Evolutionary conservation across 106 monocot genomes (phyloP).

Genomic region (Acorus gramineus): DNA sequence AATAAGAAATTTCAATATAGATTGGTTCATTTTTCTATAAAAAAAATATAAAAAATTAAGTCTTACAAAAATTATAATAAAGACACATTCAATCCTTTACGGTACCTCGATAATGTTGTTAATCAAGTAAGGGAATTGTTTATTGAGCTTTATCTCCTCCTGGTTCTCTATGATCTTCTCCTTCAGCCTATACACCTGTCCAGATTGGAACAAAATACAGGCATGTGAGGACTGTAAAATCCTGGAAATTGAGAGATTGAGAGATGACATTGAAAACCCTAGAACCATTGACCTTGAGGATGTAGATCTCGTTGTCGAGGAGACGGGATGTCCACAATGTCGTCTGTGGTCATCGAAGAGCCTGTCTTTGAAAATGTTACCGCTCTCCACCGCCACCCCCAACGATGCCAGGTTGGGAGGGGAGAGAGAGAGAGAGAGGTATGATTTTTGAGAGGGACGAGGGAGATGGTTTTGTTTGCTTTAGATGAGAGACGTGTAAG

Average conservation of each 20-base stretch:
- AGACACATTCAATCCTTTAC: neutral
- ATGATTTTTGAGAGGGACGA: no score
- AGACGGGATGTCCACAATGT: constrained; percentile 65
- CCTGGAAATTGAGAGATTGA: neutral
- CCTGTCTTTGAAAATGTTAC: constrained; percentile 42
- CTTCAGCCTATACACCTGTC: constrained; percentile 54
- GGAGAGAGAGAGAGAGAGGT: neutral
- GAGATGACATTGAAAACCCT: neutral
- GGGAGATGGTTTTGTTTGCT: neutral
- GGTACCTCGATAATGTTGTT: constrained; percentile 88
- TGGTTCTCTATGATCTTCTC: constrained; percentile 91
- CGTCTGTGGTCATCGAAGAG: constrained; percentile 72
- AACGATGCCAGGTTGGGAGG: constrained; percentile 8
- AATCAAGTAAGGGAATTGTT: constrained; percentile 84
- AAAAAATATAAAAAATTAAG: no score
- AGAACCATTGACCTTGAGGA: constrained; percentile 37
- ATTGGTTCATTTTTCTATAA: no score
- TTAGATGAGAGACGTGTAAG: no score
- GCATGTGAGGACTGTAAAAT: no score
- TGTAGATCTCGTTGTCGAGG: constrained; percentile 76
- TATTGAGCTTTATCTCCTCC: constrained; percentile 95
- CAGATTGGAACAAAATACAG: neutral
- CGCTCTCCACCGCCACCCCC: constrained; percentile 25
- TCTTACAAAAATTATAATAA: neutral
- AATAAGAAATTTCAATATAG: no score